Base-by-base conservation (phyloP, 2,329 filamentous ascomycete genomes). In the Diaporthe caulivora region DNA sequence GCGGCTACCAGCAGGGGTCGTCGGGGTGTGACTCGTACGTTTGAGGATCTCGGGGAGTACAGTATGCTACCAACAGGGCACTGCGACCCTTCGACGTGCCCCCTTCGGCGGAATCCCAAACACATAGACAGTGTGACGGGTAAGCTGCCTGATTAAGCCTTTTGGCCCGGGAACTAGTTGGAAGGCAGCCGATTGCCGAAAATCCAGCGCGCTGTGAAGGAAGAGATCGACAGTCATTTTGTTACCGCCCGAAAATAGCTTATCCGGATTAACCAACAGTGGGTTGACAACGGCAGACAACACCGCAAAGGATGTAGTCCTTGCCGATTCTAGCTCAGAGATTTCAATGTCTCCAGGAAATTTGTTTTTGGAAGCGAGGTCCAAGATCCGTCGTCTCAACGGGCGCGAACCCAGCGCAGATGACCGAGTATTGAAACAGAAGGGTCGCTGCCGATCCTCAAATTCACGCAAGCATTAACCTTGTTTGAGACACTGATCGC, bases 181-280 rank as follows among this genome's bases (percentile, higher is more conserved):
- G 31, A 68, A 51, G 73, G 55, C 49, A 72, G 73, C 73, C 73
- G 70, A 74, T 74, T 74, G 71, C 73, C 73, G 73, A 74, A 68
- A 70, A 53, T 62, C 68, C 57, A 71, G 68, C 68, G 54, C 49
- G n/a, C 42, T 29, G 29, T 18, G 47, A 31, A 42, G 42, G 55
- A 31, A 53, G 18, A 42, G 55, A 62, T 62, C 55, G 44, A 60
- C 55, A 53, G 9, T 42, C 21, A 40, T 17, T 53, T 26, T 71
- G 47, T 44, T 37, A 51, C 55, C 37, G 29, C 55, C 42, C 40
- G 57, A 44, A 53, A 60, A 71, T 71, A 71, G 55, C 53, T 42
- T 24, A 42, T 18, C 18, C 29, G 44, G 21, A 26, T 31, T 37
- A 8, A 44, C 44, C 9, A 44, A 15, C 10, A 37, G 11, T 8